phyloP scores from a whole-genome alignment of 2,329 filamentous ascomycete genomes.

The Monilinia aucupariae region DNA sequence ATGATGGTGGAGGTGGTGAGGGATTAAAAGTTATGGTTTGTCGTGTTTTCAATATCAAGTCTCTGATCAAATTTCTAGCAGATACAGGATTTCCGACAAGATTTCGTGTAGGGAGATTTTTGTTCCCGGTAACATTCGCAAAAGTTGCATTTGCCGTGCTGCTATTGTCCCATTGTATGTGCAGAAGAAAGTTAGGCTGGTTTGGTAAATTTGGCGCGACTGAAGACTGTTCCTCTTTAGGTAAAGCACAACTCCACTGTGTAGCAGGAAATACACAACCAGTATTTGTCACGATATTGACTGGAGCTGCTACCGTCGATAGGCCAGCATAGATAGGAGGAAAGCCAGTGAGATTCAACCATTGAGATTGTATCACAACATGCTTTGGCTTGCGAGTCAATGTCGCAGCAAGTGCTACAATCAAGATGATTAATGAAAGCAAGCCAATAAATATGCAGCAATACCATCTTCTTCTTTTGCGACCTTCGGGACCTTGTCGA shows the following conservation, averaged over 20 bases:
- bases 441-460: conserved; percentile 47
- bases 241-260: conserved; percentile 80
- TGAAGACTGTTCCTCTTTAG: conserved; percentile 66
- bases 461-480: conserved; percentile 57
- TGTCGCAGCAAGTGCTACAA: conserved; percentile 53
- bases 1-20: conserved; percentile 42
- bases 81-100: conserved; percentile 33
- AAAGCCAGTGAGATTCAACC: conserved; percentile 81
- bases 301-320: conserved; percentile 69
- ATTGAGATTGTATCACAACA: conserved; percentile 44
- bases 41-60: conserved; percentile 31
- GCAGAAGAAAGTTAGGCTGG: conserved; percentile 72
- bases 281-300: conserved; percentile 57
- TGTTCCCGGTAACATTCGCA: conserved; percentile 37
- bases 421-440: conserved; percentile 51
- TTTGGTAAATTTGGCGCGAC: conserved; percentile 58
- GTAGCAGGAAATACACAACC: conserved; percentile 68
- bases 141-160: conserved; percentile 40
- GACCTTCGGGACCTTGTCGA: conserved; percentile 55
- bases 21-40: conserved; percentile 40
- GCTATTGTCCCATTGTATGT: conserved; percentile 68
- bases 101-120: conserved; percentile 25
- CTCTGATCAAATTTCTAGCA: conserved; percentile 33
- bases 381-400: conserved; percentile 41
- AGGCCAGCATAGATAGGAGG: conserved; percentile 83